Conservation (phyloP, 2,329 filamentous ascomycete species). For the Clarireedia monteithiana region DNA sequence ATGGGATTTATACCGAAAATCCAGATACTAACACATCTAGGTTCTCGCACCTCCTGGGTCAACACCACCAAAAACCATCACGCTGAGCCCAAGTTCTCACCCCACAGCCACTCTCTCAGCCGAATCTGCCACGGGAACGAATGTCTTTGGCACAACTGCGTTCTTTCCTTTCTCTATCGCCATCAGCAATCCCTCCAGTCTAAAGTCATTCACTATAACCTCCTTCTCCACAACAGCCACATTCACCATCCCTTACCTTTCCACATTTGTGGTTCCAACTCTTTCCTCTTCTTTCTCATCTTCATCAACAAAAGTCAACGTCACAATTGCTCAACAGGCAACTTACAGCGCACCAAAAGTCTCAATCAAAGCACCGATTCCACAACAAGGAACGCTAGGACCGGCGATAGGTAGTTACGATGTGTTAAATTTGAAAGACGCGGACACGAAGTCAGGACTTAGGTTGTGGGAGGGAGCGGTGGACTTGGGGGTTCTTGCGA, state of each 20-base stretch:
- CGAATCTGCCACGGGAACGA: slow-evolving; percentile 10
- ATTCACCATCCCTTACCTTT: slow-evolving; percentile 9
- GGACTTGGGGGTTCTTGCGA: slow-evolving; percentile 9
- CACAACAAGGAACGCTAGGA: slow-evolving; percentile 13
- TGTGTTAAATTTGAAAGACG: background rate
- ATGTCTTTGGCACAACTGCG: slow-evolving; percentile 13
- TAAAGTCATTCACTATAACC: slow-evolving; percentile 12
- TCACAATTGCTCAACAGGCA: slow-evolving; percentile 8
- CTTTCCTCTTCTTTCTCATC: slow-evolving; percentile 1
- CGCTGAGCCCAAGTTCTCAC: slow-evolving; percentile 2
- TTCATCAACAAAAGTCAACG: slow-evolving; percentile 7
- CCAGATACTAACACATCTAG: slow-evolving; percentile 1
- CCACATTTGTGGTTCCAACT: slow-evolving; percentile 15
- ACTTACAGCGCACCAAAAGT: slow-evolving; percentile 1
- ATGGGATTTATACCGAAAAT: background rate
- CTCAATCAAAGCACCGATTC: slow-evolving; percentile 11
- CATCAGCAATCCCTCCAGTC: slow-evolving; percentile 7
- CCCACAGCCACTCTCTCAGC: slow-evolving; percentile 3
- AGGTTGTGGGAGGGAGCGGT: slow-evolving; percentile 13
- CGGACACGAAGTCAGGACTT: slow-evolving; percentile 9
- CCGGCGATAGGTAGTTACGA: slow-evolving; percentile 12
- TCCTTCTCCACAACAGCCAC: background rate
- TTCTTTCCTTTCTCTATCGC: slow-evolving; percentile 16
- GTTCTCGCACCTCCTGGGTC: slow-evolving; percentile 1
- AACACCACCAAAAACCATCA: background rate